These are phyloP conservation scores for Aureobasidium musti DNA, from an alignment of 2,329 filamentous ascomycete genomes.

Conservation along the genomic window DNA sequence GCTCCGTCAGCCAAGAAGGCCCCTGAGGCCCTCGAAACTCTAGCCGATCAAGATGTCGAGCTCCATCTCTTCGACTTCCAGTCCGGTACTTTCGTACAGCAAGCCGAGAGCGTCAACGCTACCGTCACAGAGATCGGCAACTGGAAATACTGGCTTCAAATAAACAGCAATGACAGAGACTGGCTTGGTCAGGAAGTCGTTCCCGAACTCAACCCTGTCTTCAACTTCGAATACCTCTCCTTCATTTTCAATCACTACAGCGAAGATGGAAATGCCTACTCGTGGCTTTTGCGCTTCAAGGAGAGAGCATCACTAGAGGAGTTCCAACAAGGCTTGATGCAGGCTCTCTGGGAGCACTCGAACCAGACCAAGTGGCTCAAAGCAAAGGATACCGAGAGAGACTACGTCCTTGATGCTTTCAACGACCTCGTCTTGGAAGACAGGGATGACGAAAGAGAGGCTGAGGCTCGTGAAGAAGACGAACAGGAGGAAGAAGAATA, in stretches of 20 bases:
- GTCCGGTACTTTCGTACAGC: constrained; percentile 78
- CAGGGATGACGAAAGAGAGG: constrained; percentile 56
- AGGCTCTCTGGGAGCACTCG: constrained; percentile 92
- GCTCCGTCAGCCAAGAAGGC: constrained; percentile 62
- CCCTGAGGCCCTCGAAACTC: constrained; percentile 70
- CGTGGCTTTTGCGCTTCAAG: constrained; percentile 91
- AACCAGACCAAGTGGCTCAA: constrained; percentile 95
- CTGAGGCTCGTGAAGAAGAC: constrained; percentile 57
- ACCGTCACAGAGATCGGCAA: constrained; percentile 82
- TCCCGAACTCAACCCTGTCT: constrained; percentile 94
- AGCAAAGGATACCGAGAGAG: constrained; percentile 85
- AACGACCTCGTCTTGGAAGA: constrained; percentile 91
- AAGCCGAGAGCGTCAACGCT: constrained; percentile 73
- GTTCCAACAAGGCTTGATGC: constrained; percentile 93
- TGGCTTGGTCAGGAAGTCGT: constrained; percentile 86
- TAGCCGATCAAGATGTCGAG: constrained; percentile 76
- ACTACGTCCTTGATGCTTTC: constrained; percentile 95
- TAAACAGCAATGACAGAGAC: constrained; percentile 71
- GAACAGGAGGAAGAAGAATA: constrained; percentile 59
- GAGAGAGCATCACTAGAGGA: constrained; percentile 76
- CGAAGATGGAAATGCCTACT: constrained; percentile 84
- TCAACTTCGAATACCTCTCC: constrained; percentile 98
- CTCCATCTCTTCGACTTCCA: constrained; percentile 92
- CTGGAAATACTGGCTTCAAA: constrained; percentile 96
- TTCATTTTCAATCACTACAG: constrained; percentile 99